Evolutionary conservation across 257 asterid species (phyloP), one percentile per base, ranked within the genome.

Genomic region (Solanum tarijense): DNA sequence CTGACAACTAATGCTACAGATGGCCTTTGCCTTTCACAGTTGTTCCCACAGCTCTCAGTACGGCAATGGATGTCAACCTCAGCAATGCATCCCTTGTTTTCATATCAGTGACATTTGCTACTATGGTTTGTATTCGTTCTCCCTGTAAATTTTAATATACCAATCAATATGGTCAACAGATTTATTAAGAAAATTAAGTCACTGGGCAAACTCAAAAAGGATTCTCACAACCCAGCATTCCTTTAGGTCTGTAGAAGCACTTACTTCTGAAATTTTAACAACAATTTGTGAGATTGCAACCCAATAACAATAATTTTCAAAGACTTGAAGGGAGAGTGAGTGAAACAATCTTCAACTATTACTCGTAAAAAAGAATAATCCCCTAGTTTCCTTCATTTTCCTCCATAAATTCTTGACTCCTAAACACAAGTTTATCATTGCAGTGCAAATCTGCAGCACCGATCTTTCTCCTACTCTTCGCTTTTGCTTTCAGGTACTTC

Each of bases 371-470:
- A 82, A 5, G 71, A 82, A 48, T 82, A 48, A 48, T 48, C 43
- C 41, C 16, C 68, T 46, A 27, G 41, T 81, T 81, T 81, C 68
- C 43, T 29, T 48, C 31, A 9, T 7, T 82, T 46, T 5, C 36
- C 43, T 52, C 69, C 69, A 20, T 82, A 46, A 82, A 20, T 48
- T 82, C 86, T 73, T 21, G 46, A 55, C 74, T 72, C 58, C 69
- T 89, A 58, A 86, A 79, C 68, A 66, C 74, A 58, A 84, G 23
- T 86, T 39, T 73, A 27, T 66, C 89, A 34, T 82, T 93, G 94
- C 98, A 97, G 99, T 97, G 99, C 92, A 97, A 97, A 96, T 96
- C 99, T n/a, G 99, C 99, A 16, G 90, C 99, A 83, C 99, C 99
- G 52, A 96, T 97, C 92, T 97, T 97, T 93, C 98, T 97, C 90